Base-by-base conservation (phyloP, 768 basidiomycete genomes). In the Phallus indusiatus region DNA sequence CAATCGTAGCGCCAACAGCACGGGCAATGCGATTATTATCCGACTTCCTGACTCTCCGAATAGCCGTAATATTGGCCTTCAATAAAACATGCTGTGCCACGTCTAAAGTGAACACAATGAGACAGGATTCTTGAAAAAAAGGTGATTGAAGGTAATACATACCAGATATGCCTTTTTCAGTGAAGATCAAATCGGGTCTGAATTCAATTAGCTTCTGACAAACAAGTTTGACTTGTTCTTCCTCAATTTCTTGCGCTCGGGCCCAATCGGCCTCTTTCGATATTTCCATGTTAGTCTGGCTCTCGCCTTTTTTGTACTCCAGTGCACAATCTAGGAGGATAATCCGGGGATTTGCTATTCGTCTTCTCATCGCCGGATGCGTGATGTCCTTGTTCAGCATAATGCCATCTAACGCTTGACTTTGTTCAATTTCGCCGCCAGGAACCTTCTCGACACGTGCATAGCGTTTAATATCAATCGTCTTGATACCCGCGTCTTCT, bases 351-450 rank as follows among this genome's bases (percentile, higher is more conserved):
- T 91, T 89, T 61, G 78, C 81, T 70, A 98, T 98, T 64, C 92
- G 77, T 59, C 96, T 72, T 56, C 95, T 77, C 96, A 98, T 99
- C 65, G 90, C 85, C 10, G 96, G 94, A 72, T 98, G 96, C 0
- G 93, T 96, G 66, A 99, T 89, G 69, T 98, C 96, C 78, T 99
- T 98, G 82, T 98, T 99, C 66, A 98, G 72, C 87, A 99, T 93
- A 56, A 99, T 87, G 50, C 96, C 95, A 55, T 78, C 82, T 58
- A 98, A 71, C 3, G 98, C 95, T 61, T 75, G 74, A 60, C 88
- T 90, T 61, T 94, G 81, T 74, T 99, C 96, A 66, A 99, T 97
- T 73, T 95, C 94, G 11, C 95, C 95, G 9, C 96, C 96, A 1
- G 96, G 93, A 10, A 99, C 80, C 75, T 98, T 99, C 73, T 99